Evolutionary conservation across 176 grass and related monocot genomes (phyloP), one percentile per base, ranked within the genome.

Genomic region (Avena sativa): DNA sequence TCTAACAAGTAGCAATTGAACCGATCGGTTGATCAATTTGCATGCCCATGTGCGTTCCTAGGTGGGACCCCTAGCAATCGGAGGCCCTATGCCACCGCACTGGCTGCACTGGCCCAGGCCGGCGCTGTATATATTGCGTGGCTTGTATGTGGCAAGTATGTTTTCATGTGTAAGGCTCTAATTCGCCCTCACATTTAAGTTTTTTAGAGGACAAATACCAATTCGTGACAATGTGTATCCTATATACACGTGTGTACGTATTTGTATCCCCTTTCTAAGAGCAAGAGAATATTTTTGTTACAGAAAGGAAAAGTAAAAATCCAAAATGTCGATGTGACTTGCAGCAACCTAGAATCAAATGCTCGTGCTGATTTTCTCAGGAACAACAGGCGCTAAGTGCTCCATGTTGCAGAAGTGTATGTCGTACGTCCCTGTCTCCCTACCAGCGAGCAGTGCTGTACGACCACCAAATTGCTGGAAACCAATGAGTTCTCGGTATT

Each of bases 331-430:
- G 82, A 80, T 74, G 78, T 86, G 70, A 76, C 78, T 26, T 76
- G 23, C 17, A 23, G 4, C 88, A 66, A 75, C n/a, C 58, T 66
- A 34, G 32, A 84, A 58, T 7, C 12, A 75, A 75, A 81, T 68
- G 58, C 47, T 89, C 56, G 36, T 81, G 88, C 49, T 56, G 68
- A 81, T 75, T 85, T 79, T 61, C 15, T 43, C 16, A 61, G 44
- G 26, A 2, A 50, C 25, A 48, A 28, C 6, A 23, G 71, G 21
- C 21, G 17, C 5, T 43, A 40, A 4, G 16, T 70, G 16, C 7
- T 70, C 66, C 65, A 64, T 64, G 25, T 14, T 38, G 65, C 15
- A 68, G 7, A 16, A 68, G 14, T 9, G 32, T 43, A 43, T 43
- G 58, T 8, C 58, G 57, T 59, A 2, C 20, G 8, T 23, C 58